These are phyloP conservation scores for Smittium culicis DNA, from an alignment of 371 early-diverging fungal species.

Conservation along the genomic window DNA sequence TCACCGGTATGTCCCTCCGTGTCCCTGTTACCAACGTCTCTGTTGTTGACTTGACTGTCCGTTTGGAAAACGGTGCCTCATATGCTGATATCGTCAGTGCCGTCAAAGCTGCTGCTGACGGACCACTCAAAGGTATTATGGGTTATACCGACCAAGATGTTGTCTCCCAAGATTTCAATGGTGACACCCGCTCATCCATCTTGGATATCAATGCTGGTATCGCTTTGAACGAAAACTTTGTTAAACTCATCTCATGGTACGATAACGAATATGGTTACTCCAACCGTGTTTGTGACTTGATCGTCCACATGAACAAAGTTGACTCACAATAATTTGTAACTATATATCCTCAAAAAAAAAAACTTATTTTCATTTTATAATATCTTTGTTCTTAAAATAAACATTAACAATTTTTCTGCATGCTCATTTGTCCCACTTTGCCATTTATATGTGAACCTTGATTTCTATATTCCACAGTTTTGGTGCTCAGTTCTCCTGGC, in stretches of 20 bases:
- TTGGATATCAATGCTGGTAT: constrained; percentile 98
- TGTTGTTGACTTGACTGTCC: constrained; percentile 95
- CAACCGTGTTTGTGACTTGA: constrained; percentile 77
- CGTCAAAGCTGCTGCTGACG: constrained; percentile 61
- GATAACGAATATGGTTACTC: constrained; percentile 92
- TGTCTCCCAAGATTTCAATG: constrained; percentile 94
- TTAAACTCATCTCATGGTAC: constrained; percentile 98
- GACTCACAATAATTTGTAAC: no score
- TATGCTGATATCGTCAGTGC: constrained; percentile 80
- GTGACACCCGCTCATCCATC: constrained; percentile 80
- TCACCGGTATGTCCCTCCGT: constrained; percentile 98
- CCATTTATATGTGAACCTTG: no score
- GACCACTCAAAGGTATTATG: constrained; percentile 81
- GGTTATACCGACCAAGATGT: constrained; percentile 94
- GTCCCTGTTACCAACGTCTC: constrained; percentile 97
- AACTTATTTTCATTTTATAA: no score
- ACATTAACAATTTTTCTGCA: no score
- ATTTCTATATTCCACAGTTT: no score
- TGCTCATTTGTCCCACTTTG: no score
- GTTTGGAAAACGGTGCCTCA: constrained; percentile 73
- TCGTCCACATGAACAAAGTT: constrained; percentile 48
- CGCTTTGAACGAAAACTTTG: constrained; percentile 86
- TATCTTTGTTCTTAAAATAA: no score
- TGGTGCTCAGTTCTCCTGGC: no score
- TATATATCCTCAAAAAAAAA: no score